Conservation (phyloP, 768 basidiomycete species). For the Tricholoma bakamatsutake region DNA sequence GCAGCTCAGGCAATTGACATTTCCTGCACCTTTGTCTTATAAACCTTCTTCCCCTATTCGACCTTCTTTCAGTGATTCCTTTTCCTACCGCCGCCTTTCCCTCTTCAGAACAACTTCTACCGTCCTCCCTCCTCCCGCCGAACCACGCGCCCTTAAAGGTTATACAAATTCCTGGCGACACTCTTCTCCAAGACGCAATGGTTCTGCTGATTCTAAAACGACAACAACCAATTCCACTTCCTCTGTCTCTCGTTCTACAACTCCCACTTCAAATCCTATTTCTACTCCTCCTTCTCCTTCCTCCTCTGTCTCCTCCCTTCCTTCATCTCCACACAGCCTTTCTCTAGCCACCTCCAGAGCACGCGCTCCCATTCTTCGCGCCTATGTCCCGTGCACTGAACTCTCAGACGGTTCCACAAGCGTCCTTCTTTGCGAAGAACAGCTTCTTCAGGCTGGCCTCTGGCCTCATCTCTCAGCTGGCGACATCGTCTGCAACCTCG, state of each 20-base stretch:
- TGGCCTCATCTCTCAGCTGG: slow-evolving; percentile 75
- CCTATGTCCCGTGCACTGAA: slow-evolving; percentile 65
- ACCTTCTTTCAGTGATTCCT: slow-evolving; percentile 1
- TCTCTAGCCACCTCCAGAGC: slow-evolving; percentile 49
- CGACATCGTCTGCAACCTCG: slow-evolving; percentile 77
- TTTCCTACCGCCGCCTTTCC: slow-evolving; percentile 24
- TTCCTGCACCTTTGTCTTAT: slow-evolving; percentile 70
- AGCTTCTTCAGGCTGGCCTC: slow-evolving; percentile 59
- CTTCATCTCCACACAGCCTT: slow-evolving; percentile 68
- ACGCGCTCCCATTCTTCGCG: slow-evolving; percentile 68
- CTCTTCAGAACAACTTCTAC: slow-evolving; percentile 28
- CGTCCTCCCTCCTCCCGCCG: slow-evolving; percentile 40
- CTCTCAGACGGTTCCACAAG: slow-evolving; percentile 38
- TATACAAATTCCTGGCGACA: slow-evolving; percentile 47
- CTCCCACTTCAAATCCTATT: slow-evolving; percentile 6
- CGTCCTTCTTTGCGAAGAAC: slow-evolving; percentile 57
- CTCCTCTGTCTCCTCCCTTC: slow-evolving; percentile 42
- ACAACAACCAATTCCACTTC: slow-evolving; percentile 4
- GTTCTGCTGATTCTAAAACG: background rate
- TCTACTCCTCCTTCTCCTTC: slow-evolving; percentile 56
- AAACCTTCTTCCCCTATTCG: slow-evolving; percentile 1
- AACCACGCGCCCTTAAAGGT: slow-evolving; percentile 39
- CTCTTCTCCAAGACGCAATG: background rate
- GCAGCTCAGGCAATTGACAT: slow-evolving; percentile 52
- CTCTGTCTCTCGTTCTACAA: slow-evolving; percentile 11